These are phyloP conservation scores for Talinum fruticosum DNA, from an alignment of 148 eudicot genomes.

Conservation along the genomic window DNA sequence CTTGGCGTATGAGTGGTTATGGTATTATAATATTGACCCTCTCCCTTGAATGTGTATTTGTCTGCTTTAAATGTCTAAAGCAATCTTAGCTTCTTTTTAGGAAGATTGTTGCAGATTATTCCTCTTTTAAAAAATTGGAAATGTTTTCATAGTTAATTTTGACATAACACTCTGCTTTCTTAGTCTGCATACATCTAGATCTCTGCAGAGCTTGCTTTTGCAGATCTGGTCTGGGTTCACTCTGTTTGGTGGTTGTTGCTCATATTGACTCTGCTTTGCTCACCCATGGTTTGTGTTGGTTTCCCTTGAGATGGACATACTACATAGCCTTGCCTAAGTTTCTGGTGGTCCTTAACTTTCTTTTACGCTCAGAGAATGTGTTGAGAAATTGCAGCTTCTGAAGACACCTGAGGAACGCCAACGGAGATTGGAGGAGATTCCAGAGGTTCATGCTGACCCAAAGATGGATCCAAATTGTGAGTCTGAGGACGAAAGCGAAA, in stretches of 20 bases:
- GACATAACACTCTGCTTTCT: not conserved
- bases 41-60: not conserved
- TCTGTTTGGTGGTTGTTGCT: too few species aligned
- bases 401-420: conserved; percentile 94
- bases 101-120: not conserved
- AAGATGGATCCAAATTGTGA: conserved; percentile 89
- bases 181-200: too few species aligned
- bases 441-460: conserved; percentile 88
- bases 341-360: conserved; percentile 56
- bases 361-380: conserved; percentile 90
- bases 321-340: not conserved
- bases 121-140: not conserved
- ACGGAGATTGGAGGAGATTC: conserved; percentile 84
- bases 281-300: not conserved
- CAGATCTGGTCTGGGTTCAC: too few species aligned
- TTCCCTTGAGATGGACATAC: not conserved
- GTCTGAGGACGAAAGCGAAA: conserved; percentile 73
- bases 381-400: conserved; percentile 84
- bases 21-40: not conserved
- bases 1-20: not conserved
- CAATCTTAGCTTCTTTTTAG: not conserved
- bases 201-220: too few species aligned
- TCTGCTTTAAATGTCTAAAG: not conserved
- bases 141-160: not conserved
- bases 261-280: not conserved